Evolutionary conservation across 2,329 filamentous ascomycete genomes (phyloP).

Genomic region (Alternaria conjuncta): DNA sequence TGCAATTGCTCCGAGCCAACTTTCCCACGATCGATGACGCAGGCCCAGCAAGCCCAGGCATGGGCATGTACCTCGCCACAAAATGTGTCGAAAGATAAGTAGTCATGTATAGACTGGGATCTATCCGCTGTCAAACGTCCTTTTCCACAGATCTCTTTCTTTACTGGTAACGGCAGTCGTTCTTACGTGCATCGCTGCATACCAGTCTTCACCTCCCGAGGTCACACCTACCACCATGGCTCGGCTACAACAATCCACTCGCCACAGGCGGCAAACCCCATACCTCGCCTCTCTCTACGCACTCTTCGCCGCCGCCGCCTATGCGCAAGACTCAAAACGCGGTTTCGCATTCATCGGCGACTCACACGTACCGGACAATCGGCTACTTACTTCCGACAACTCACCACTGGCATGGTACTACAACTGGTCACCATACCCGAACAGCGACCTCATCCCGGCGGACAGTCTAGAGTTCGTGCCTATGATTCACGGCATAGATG

Average conservation of each 20-base stretch:
- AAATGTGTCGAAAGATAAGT: constrained; percentile 15
- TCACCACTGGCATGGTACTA: constrained; percentile 82
- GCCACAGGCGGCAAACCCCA: constrained; percentile 2
- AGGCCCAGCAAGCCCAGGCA: constrained; percentile 32
- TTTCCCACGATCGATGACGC: constrained; percentile 39
- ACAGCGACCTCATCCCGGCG: constrained; percentile 61
- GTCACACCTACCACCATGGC: no score
- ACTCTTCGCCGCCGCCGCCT: constrained; percentile 11
- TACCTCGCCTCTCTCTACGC: constrained; percentile 5
- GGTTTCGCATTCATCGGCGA: constrained; percentile 74
- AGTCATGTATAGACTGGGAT: constrained; percentile 15
- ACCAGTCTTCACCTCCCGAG: background rate
- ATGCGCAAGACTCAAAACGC: constrained; percentile 65
- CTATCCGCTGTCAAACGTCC: background rate
- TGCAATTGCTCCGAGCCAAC: constrained; percentile 31
- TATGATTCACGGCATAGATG: constrained; percentile 74
- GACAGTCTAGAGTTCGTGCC: constrained; percentile 74
- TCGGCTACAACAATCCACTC: background rate
- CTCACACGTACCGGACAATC: constrained; percentile 63
- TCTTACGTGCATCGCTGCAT: background rate
- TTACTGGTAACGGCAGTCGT: background rate
- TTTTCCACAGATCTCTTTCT: background rate
- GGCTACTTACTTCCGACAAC: constrained; percentile 66
- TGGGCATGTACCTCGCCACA: constrained; percentile 30
- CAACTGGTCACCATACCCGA: constrained; percentile 68